phyloP scores from a whole-genome alignment of 176 grass and related monocot genomes.

The Triticum turgidum region DNA sequence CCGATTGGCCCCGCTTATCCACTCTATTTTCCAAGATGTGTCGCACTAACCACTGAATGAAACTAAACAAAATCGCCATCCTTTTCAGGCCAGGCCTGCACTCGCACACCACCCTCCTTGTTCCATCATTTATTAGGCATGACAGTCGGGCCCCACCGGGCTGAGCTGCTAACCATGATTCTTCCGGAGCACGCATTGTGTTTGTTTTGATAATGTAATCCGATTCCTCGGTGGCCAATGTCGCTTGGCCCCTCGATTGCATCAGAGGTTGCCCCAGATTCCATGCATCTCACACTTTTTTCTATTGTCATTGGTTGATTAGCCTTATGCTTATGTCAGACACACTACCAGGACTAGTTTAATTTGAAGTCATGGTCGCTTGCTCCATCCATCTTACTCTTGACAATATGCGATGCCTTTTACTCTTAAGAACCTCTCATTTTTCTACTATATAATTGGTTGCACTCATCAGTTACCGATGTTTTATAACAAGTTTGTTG shows the following conservation, averaged over 20 bases:
- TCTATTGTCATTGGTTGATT: conserved; percentile 5
- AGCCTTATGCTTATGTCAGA: conserved; percentile 19
- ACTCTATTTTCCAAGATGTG: neutral
- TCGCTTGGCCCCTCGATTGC: conserved; percentile 28
- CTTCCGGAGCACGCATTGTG: neutral
- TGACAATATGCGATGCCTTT: neutral
- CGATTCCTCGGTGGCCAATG: conserved; percentile 16
- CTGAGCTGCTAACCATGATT: conserved; percentile 20
- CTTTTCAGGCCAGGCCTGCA: neutral
- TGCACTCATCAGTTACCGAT: neutral
- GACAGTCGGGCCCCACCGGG: neutral
- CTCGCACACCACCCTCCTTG: neutral
- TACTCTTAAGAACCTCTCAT: neutral
- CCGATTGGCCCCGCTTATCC: conserved; percentile 9
- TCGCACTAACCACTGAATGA: neutral
- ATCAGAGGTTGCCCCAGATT: conserved; percentile 43
- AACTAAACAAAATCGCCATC: conserved; percentile 14
- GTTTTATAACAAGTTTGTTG: neutral
- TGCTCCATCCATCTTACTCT: neutral
- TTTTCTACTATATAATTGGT: neutral
- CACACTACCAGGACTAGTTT: conserved; percentile 21
- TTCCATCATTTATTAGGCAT: neutral
- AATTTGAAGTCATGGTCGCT: neutral
- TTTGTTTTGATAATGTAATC: conserved; percentile 22
- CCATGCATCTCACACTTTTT: conserved; percentile 24